Percentiles rank a stretch among this genome's conserved stretches.
These are phyloP conservation scores for Purpureocillium takamizusanense DNA, from an alignment of 2,329 filamentous ascomycete genomes.

Conservation along the genomic window DNA sequence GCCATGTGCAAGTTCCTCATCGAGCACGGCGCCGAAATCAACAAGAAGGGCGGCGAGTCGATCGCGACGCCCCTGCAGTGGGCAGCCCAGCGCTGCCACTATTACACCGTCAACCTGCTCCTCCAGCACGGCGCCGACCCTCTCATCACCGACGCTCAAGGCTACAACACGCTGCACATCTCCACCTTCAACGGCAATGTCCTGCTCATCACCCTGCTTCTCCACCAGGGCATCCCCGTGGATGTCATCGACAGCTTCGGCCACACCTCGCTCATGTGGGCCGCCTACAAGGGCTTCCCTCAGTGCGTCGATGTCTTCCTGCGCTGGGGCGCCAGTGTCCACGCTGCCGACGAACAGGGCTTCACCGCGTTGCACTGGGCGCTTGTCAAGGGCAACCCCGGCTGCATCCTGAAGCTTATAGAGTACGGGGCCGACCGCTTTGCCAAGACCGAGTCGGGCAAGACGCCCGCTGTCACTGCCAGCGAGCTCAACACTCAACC, in stretches of 20 bases:
- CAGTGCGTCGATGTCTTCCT: constrained; percentile 87
- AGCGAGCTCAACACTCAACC: constrained; percentile 79
- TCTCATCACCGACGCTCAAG: constrained; percentile 84
- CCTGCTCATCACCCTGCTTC: constrained; percentile 74
- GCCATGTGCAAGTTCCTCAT: constrained; percentile 94
- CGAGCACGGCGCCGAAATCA: constrained; percentile 76
- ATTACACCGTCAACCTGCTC: constrained; percentile 90
- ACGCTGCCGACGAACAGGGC: constrained; percentile 81
- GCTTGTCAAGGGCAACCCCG: constrained; percentile 81
- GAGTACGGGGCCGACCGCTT: constrained; percentile 95
- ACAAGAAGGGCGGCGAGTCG: constrained; percentile 91
- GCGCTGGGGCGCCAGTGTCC: constrained; percentile 90
- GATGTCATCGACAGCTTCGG: constrained; percentile 84
- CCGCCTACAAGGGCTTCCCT: constrained; percentile 93
- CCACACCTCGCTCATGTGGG: constrained; percentile 97
- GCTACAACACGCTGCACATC: constrained; percentile 95
- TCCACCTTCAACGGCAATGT: constrained; percentile 96
- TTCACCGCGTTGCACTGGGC: constrained; percentile 97
- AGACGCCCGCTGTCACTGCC: constrained; percentile 80
- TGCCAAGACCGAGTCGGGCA: constrained; percentile 78
- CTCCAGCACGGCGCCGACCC: constrained; percentile 89
- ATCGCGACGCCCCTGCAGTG: constrained; percentile 91
- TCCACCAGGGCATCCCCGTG: constrained; percentile 92
- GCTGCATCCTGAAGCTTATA: constrained; percentile 85
- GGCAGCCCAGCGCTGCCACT: constrained; percentile 93